phyloP scores from a whole-genome alignment of 2,329 filamentous ascomycete genomes.

The Xylaria sp. region DNA sequence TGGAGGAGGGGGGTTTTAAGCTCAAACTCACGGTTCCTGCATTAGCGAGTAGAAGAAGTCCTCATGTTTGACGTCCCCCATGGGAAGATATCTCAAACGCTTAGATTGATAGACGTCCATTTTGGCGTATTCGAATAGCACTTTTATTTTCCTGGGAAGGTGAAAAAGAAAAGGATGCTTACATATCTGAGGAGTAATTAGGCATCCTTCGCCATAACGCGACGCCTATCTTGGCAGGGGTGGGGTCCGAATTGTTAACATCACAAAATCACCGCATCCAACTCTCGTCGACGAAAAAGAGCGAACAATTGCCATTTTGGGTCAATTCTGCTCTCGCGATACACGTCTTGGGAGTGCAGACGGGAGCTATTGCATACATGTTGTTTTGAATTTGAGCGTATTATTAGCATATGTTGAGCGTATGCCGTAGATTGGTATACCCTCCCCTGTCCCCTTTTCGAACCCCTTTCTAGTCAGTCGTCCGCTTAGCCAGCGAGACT shows the following conservation, averaged over 20 bases:
- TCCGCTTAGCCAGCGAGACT: too few species aligned
- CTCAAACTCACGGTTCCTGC: constrained; percentile 35
- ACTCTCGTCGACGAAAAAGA: not conserved
- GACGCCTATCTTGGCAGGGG: not conserved
- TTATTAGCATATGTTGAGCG: too few species aligned
- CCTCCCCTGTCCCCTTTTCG: too few species aligned
- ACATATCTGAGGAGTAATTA: not conserved
- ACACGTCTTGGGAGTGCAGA: too few species aligned
- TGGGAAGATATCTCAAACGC: constrained; percentile 23
- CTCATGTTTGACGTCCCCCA: constrained; percentile 19
- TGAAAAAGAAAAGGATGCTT: not conserved
- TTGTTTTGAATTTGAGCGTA: too few species aligned
- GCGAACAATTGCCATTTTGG: too few species aligned
- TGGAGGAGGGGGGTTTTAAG: not conserved
- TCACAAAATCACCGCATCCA: too few species aligned
- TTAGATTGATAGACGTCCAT: constrained; percentile 31
- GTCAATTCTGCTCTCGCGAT: too few species aligned
- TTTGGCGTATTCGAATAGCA: not conserved
- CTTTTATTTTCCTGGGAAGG: not conserved
- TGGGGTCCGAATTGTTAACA: not conserved
- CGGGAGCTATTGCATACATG: too few species aligned
- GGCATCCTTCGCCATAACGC: not conserved
- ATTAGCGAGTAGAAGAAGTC: constrained; percentile 26
- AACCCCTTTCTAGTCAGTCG: too few species aligned
- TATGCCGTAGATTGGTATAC: too few species aligned